Conservation (phyloP, 306 rosid genomes). For the Macrotyloma uniflorum region DNA sequence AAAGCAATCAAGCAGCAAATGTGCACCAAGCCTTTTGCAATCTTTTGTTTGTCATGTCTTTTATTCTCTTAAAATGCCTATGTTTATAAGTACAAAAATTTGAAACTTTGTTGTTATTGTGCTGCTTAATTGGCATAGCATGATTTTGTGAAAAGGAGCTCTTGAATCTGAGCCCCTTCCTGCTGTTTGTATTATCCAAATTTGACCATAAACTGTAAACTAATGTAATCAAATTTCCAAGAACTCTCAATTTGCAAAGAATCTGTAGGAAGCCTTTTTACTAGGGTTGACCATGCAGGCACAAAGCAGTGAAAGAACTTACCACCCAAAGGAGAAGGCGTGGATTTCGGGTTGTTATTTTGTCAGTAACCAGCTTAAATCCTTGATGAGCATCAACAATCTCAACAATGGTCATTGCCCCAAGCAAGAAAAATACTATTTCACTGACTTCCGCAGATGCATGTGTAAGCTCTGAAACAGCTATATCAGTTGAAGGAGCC, state of each 20-base stretch:
- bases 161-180: constrained; percentile 9
- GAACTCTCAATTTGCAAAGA: constrained; percentile 4
- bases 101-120: not conserved
- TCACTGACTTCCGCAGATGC: constrained; percentile 96
- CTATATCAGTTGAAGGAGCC: constrained; percentile 96
- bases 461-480: constrained; percentile 82
- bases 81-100: not conserved
- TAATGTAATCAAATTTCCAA: constrained; percentile 17
- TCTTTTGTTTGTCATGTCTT: constrained; percentile 20
- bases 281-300: constrained; percentile 22
- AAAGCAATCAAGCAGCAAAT: not conserved
- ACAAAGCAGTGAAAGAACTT: constrained; percentile 48
- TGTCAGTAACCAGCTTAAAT: constrained; percentile 93
- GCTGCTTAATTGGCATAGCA: not conserved
- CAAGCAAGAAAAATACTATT: constrained; percentile 94
- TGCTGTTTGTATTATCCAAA: constrained; percentile 6
- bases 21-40: not conserved
- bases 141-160: not conserved
- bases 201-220: not conserved
- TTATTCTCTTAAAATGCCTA: not conserved
- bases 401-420: constrained; percentile 98
- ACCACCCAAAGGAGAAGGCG: constrained; percentile 97
- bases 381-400: constrained; percentile 96
- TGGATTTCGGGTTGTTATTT: constrained; percentile 88
- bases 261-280: constrained; percentile 14